A percentile compares a stretch with the other conserved stretches of the same genome.
Evolutionary conservation across 352 stramenopile species (phyloP).

Genomic region (Pythium chondricola): DNA sequence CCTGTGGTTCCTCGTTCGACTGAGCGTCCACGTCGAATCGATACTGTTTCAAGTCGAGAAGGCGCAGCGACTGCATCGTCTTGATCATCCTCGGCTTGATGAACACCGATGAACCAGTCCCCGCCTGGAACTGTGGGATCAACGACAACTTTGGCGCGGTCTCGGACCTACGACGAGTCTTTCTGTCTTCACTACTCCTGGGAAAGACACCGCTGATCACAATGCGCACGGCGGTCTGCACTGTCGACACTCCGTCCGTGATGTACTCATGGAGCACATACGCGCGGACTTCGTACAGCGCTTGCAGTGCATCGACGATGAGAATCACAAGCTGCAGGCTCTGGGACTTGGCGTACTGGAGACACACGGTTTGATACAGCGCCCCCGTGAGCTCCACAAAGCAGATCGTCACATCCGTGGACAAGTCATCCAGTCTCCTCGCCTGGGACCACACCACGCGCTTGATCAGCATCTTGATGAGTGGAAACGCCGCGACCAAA

Average conservation of each 20-base stretch:
- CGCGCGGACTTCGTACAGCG: conserved; percentile 17
- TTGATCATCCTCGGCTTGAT: conserved; percentile 12
- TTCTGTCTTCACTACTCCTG: too few relatives aligned
- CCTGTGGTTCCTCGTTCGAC: too few relatives aligned
- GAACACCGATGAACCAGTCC: conserved; percentile 2
- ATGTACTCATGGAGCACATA: conserved; percentile 16
- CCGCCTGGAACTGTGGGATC: too few relatives aligned
- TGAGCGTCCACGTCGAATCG: conserved; percentile 10
- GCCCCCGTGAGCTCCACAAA: conserved; percentile 29
- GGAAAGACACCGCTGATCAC: conserved; percentile 7
- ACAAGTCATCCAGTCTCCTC: conserved; percentile 29
- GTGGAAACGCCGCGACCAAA: conserved; percentile 20
- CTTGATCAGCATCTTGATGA: conserved; percentile 21
- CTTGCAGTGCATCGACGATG: conserved; percentile 18
- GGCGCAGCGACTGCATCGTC: not conserved
- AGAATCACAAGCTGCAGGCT: conserved; percentile 18
- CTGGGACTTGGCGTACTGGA: conserved; percentile 14
- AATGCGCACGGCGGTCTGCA: conserved; percentile 14
- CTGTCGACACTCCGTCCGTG: conserved; percentile 9
- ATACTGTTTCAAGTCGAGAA: conserved; percentile 13
- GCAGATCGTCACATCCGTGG: conserved; percentile 38
- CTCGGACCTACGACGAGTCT: too few relatives aligned
- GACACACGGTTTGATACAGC: conserved; percentile 27
- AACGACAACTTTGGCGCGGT: too few relatives aligned
- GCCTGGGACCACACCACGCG: conserved; percentile 24